These are phyloP conservation scores for Cercospora citrullina DNA, from an alignment of 2,329 filamentous ascomycete genomes.

Conservation along the genomic window DNA sequence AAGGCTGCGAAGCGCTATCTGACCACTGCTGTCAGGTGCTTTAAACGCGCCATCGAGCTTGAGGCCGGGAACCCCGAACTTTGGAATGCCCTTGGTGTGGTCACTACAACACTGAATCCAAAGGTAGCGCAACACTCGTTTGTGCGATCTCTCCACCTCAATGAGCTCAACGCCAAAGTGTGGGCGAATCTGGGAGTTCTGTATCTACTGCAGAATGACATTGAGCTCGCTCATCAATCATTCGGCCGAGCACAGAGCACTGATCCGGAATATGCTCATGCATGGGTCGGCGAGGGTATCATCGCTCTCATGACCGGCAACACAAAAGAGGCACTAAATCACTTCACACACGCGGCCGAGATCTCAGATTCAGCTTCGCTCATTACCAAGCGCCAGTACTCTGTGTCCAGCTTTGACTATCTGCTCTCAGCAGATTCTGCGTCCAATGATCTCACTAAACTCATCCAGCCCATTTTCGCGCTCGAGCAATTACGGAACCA, in stretches of 20 bases:
- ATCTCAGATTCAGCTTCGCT: slow-evolving; percentile 77
- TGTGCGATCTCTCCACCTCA: slow-evolving; percentile 85
- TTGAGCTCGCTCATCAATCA: slow-evolving; percentile 81
- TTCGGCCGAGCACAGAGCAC: slow-evolving; percentile 90
- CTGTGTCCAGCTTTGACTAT: slow-evolving; percentile 78
- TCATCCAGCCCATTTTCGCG: slow-evolving; percentile 86
- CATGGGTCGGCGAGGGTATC: slow-evolving; percentile 91
- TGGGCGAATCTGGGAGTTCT: slow-evolving; percentile 92
- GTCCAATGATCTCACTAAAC: slow-evolving; percentile 55
- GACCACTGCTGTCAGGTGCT: slow-evolving; percentile 80
- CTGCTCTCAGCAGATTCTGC: slow-evolving; percentile 60
- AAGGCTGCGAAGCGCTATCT: slow-evolving; percentile 67
- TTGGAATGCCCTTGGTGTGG: slow-evolving; percentile 94
- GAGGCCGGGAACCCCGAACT: slow-evolving; percentile 94
- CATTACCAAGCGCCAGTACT: slow-evolving; percentile 75
- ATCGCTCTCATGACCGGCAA: slow-evolving; percentile 78
- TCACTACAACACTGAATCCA: slow-evolving; percentile 81
- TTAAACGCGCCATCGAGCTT: slow-evolving; percentile 93
- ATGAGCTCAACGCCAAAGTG: slow-evolving; percentile 74
- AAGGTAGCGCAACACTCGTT: slow-evolving; percentile 91
- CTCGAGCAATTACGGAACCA: slow-evolving; percentile 77
- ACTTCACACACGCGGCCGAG: slow-evolving; percentile 93
- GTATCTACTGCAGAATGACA: slow-evolving; percentile 80
- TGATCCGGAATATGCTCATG: slow-evolving; percentile 89
- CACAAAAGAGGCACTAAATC: slow-evolving; percentile 70